phyloP scores from a whole-genome alignment of 2,329 filamentous ascomycete genomes.

The Sporothrix pseudoabietina region DNA sequence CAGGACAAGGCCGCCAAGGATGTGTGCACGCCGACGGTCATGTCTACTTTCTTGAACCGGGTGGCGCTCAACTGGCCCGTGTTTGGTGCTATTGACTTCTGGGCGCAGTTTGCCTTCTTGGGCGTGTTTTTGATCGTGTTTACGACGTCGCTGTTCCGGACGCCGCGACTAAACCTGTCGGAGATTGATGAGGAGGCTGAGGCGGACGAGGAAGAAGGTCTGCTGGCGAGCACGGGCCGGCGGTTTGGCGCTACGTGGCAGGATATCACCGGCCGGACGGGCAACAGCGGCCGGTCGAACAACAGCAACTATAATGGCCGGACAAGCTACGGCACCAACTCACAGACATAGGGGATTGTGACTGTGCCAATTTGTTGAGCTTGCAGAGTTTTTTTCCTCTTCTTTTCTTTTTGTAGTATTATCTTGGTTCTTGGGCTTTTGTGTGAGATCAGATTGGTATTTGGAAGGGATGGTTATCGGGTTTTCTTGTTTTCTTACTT shows the following conservation, averaged over 20 bases:
- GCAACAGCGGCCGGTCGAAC: neutral
- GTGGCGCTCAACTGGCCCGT: slow-evolving; percentile 93
- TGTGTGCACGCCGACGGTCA: slow-evolving; percentile 88
- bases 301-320: neutral
- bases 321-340: slow-evolving; percentile 25
- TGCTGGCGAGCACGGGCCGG: slow-evolving; percentile 79
- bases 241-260: slow-evolving; percentile 87
- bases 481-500: neutral
- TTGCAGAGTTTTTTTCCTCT: neutral
- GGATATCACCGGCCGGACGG: slow-evolving; percentile 69
- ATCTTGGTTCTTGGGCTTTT: neutral
- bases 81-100: slow-evolving; percentile 90
- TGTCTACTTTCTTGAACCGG: slow-evolving; percentile 90
- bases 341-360: neutral
- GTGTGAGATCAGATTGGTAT: neutral
- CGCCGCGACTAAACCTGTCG: slow-evolving; percentile 73
- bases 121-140: slow-evolving; percentile 82
- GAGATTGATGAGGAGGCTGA: slow-evolving; percentile 87
- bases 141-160: slow-evolving; percentile 74
- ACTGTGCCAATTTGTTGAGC: neutral
- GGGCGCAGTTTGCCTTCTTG: slow-evolving; percentile 92
- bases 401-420: neutral
- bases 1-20: slow-evolving; percentile 70
- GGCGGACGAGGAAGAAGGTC: slow-evolving; percentile 88
- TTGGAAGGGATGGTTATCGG: neutral